Conservation (phyloP, 164 flowering plant genomes). For the Vitis labrusca region DNA sequence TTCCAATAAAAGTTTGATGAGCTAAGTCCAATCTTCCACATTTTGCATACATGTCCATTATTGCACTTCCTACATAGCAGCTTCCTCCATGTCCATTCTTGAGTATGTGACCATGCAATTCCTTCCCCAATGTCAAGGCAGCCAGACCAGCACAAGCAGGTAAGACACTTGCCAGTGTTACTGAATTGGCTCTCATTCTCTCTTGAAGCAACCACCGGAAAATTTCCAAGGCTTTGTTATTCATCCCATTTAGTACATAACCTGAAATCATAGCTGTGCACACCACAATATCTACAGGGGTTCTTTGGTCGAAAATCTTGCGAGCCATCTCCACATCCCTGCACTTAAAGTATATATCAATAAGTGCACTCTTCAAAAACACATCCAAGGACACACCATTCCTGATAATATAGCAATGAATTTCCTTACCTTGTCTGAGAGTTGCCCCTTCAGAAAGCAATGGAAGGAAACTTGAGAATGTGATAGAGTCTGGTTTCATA, state of each 20-base stretch:
- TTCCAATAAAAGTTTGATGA: slow-evolving; percentile 36
- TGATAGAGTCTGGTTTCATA: slow-evolving; percentile 62
- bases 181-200: slow-evolving; percentile 55
- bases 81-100: slow-evolving; percentile 43
- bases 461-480: slow-evolving; percentile 79
- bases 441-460: slow-evolving; percentile 37
- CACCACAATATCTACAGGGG: slow-evolving; percentile 52
- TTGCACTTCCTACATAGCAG: slow-evolving; percentile 63
- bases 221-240: slow-evolving; percentile 47
- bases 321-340: slow-evolving; percentile 57
- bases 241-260: slow-evolving; percentile 66
- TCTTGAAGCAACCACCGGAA: slow-evolving; percentile 44
- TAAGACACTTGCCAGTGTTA: slow-evolving; percentile 65
- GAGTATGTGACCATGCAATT: slow-evolving; percentile 61
- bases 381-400: slow-evolving; percentile 52
- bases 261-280: slow-evolving; percentile 86
- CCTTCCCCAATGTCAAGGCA: slow-evolving; percentile 62
- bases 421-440: slow-evolving; percentile 56
- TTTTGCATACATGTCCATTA: slow-evolving; percentile 84
- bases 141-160: slow-evolving; percentile 71
- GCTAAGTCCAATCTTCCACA: slow-evolving; percentile 83
- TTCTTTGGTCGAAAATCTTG: slow-evolving; percentile 42
- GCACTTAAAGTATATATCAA: slow-evolving; percentile 76
- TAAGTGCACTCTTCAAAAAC: slow-evolving; percentile 72
- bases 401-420: slow-evolving; percentile 65